Evolutionary conservation across 1,284 basidiomycete species (phyloP), one percentile per base, ranked within the genome.

Genomic region (Cryptococcus sp.): DNA sequence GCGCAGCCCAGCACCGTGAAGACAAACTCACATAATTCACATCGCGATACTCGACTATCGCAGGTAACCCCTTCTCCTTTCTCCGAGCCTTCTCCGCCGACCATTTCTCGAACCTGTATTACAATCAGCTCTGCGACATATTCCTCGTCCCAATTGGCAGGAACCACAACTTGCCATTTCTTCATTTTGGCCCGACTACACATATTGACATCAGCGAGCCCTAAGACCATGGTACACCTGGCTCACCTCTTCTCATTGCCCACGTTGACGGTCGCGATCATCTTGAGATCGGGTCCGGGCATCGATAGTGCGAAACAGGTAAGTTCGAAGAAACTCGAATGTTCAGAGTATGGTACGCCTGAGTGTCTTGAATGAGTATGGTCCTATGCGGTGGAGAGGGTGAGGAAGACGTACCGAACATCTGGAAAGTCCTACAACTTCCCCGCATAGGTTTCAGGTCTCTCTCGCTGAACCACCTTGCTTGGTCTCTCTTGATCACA

Each of bases 181-280:
- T 83, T 81, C 88, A 96, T 95, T 81, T 90, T 94, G 1, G 81
- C 85, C 57, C 91, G 81, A 52, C 88, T 77, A 54, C 49, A 17
- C 8, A 15, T 25, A 4, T 43, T n/a, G 8, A 8, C 19, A 41
- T 4, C 22, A 10, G 48, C 13, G 70, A 62, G 17, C 66, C 13
- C 30, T 35, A 43, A 0, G 17, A 17, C n/a, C 17, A 30, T 7
- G 25, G n/a, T 30, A 16, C 5, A 40, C 48, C 30, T 13, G 7
- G 8, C 72, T 61, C 45, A 74, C 75, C 73, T 90, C 20, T 74
- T 80, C 71, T 90, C 87, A 63, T 83, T 93, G 17, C 90, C 90
- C 0, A 98, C 89, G 69, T 97, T 98, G 46, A 98, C 94, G 0
- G 95, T 98, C 5, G 95, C 91, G 65, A 98, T 94, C 83, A 98